Percentiles rank a stretch among this genome's conserved stretches.
Evolutionary conservation across 345 rosid species (phyloP).

Genomic region (Noccaea bulbosa): DNA sequence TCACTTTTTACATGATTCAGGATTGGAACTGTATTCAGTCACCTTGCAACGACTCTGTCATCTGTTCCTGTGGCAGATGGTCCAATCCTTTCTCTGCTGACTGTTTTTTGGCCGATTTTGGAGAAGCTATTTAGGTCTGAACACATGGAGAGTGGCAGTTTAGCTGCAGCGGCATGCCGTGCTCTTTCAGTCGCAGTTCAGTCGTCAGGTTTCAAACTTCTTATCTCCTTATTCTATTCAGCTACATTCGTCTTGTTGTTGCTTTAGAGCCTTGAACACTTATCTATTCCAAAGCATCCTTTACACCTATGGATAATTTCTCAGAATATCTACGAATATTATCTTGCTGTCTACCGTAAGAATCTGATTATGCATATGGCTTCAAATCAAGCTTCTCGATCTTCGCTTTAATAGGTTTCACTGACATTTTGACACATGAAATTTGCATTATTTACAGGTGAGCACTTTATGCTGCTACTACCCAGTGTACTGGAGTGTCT

Average conservation of each 20-base stretch:
- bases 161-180: slow-evolving; percentile 86
- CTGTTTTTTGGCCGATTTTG: slow-evolving; percentile 87
- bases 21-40: slow-evolving; percentile 87
- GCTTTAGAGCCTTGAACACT: slow-evolving; percentile 20
- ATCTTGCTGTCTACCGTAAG: background rate
- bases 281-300: background rate
- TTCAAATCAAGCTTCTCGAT: background rate
- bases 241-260: slow-evolving; percentile 16
- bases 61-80: slow-evolving; percentile 60
- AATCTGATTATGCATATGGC: background rate
- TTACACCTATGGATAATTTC: background rate
- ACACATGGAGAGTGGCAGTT: slow-evolving; percentile 80
- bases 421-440: slow-evolving; percentile 15
- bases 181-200: slow-evolving; percentile 93
- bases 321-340: slow-evolving; percentile 18
- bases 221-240: slow-evolving; percentile 6
- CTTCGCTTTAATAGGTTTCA: slow-evolving; percentile 15
- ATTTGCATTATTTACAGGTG: slow-evolving; percentile 62
- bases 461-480: slow-evolving; percentile 73
- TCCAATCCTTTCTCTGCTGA: slow-evolving; percentile 64
- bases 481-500: slow-evolving; percentile 85
- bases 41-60: slow-evolving; percentile 59
- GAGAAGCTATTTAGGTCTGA: slow-evolving; percentile 83
- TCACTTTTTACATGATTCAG: slow-evolving; percentile 47
- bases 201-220: slow-evolving; percentile 67